Base-by-base conservation (phyloP, 768 basidiomycete species). In the Hericium erinaceus region DNA sequence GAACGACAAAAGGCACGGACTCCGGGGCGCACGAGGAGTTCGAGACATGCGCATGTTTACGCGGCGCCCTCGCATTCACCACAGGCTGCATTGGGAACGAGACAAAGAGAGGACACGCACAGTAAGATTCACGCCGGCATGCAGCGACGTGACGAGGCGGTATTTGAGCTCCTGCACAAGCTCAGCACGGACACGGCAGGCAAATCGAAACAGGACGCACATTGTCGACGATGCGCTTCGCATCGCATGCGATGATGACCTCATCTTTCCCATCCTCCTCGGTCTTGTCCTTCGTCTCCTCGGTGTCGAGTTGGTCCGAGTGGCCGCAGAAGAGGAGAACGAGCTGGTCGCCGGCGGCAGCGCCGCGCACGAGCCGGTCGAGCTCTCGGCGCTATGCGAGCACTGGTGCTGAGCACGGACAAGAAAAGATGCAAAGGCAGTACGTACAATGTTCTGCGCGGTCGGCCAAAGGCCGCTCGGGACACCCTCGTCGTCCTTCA, bases 241-340 rank as follows among this genome's bases (percentile, higher is more conserved):
- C 24, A 55, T 58, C 57, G 28, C 50, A 41, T 4, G 62, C 60
- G 12, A 55, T 51, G 33, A 60, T 58, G 1, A 57, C 62, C 56
- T 67, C 67, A n/a, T 67, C 66, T 8, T 54, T 33, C 4, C 63
- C 65, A n/a, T 68, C 67, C 6, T 62, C 62, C 52, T 67, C 64
- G 8, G 12, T 55, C 15, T 56, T 41, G 40, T 58, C 60, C 10
- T 8, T 3, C 39, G 60, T 52, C 0, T 49, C 33, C 33, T 33
- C 8, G 6, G 33, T 0, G 2, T 33, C 7, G 18, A 60, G 54
- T 38, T 67, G 67, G n/a, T 61, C 64, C 1, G 65, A 64, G 22
- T 68, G 66, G 1, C 67, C 67, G 3, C 65, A 63, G 24, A 60
- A 70, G 33, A 66, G 56, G 28, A 69, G 67, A 5, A 54, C 59